These are phyloP conservation scores for Carex cristatella DNA, from an alignment of 176 grass and related monocot genomes.

Conservation along the genomic window DNA sequence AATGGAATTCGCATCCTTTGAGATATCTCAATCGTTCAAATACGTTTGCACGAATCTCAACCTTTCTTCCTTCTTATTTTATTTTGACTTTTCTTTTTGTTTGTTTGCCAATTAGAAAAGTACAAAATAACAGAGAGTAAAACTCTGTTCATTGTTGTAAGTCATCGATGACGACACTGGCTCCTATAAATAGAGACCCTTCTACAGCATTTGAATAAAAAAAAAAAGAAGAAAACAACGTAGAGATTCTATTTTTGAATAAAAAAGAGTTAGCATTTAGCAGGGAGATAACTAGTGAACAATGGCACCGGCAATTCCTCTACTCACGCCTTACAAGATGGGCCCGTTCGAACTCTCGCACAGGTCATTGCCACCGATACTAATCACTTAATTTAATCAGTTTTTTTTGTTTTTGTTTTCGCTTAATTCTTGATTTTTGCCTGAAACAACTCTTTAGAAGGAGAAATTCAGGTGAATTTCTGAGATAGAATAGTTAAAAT, in stretches of 20 bases:
- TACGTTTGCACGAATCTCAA: too few relatives aligned
- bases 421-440: background rate
- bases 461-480: background rate
- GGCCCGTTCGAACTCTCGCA: slow-evolving; percentile 40
- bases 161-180: too few relatives aligned
- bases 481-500: background rate
- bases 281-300: background rate
- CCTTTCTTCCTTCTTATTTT: background rate
- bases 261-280: too few relatives aligned
- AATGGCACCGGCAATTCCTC: slow-evolving; percentile 30
- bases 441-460: background rate
- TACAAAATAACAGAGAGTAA: background rate
- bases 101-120: background rate
- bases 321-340: slow-evolving; percentile 39
- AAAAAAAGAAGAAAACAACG: too few relatives aligned
- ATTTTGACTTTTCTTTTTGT: background rate
- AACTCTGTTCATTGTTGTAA: too few relatives aligned
- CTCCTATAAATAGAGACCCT: too few relatives aligned
- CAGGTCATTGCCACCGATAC: slow-evolving; percentile 17
- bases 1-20: too few relatives aligned
- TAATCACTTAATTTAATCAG: background rate
- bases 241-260: background rate
- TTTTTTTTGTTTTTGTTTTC: background rate
- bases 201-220: too few relatives aligned
- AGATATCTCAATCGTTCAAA: too few relatives aligned